Percentiles rank a stretch among this genome's conserved stretches.
phyloP scores from a whole-genome alignment of 208 protist species.

The Spongospora subterranea region DNA sequence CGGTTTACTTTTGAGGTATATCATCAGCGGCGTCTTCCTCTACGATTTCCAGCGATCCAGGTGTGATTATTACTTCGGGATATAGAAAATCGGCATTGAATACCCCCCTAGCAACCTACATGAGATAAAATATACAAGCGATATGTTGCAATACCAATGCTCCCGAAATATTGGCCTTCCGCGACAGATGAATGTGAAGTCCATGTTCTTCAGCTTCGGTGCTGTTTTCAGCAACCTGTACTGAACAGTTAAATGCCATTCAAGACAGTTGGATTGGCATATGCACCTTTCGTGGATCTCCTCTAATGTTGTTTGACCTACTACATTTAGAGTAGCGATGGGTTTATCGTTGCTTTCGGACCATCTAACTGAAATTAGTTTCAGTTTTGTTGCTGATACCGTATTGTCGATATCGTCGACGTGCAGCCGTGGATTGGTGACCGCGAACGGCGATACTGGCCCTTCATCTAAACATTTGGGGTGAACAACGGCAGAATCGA shows the following conservation, averaged over 20 bases:
- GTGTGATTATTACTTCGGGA: not conserved
- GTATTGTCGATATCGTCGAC: too few species aligned
- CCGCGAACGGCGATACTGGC: too few species aligned
- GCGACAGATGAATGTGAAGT: not conserved
- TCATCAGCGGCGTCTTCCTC: not conserved
- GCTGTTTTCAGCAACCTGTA: not conserved
- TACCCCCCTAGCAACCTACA: too few species aligned
- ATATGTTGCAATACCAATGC: too few species aligned
- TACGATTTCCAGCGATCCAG: not conserved
- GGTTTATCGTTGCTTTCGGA: not conserved
- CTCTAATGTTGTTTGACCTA: not conserved
- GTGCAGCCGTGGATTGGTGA: too few species aligned
- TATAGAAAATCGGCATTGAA: not conserved
- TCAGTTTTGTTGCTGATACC: not conserved
- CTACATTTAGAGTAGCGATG: not conserved
- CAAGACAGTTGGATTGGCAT: too few species aligned
- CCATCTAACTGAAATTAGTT: not conserved
- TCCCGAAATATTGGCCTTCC: not conserved
- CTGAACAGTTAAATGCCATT: too few species aligned
- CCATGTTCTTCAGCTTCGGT: not conserved
- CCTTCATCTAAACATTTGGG: not conserved
- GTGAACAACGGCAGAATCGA: too few species aligned
- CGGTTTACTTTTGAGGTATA: too few species aligned
- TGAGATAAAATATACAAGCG: too few species aligned
- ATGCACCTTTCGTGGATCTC: not conserved